Conservation (phyloP, 1,139 yeast species). For the Hyphopichia burtonii region DNA sequence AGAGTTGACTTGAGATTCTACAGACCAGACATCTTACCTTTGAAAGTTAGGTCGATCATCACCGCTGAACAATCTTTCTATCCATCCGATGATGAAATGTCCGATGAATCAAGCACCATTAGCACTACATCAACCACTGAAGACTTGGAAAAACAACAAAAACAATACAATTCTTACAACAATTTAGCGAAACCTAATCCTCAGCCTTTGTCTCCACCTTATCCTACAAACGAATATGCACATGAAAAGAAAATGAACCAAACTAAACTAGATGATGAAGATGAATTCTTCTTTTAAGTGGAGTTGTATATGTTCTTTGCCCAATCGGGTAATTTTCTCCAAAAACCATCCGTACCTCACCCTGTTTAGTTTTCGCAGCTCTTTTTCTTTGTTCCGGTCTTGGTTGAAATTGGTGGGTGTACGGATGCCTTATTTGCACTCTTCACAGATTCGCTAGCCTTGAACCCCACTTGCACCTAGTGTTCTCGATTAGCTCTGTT, state of each 20-base stretch:
- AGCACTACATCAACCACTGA: background rate
- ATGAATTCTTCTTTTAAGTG: slow-evolving; percentile 1
- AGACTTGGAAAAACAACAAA: background rate
- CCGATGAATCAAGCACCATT: slow-evolving; percentile 1
- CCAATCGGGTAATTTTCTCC: too few relatives aligned
- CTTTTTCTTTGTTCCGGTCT: too few relatives aligned
- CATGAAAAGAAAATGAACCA: slow-evolving; percentile 10
- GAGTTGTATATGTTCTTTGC: too few relatives aligned
- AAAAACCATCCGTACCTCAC: too few relatives aligned
- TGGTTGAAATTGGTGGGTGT: too few relatives aligned
- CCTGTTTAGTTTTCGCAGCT: too few relatives aligned
- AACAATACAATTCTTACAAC: background rate
- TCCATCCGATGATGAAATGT: slow-evolving; percentile 23
- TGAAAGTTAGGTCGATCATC: slow-evolving; percentile 36
- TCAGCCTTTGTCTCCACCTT: slow-evolving; percentile 3
- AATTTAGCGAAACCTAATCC: background rate
- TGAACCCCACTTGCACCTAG: too few relatives aligned
- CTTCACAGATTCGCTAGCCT: too few relatives aligned
- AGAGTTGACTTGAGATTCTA: slow-evolving; percentile 76
- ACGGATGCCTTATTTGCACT: too few relatives aligned
- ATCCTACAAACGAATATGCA: slow-evolving; percentile 2
- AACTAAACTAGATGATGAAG: too few relatives aligned
- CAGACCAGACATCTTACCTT: slow-evolving; percentile 63
- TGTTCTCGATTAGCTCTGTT: too few relatives aligned
- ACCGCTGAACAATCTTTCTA: slow-evolving; percentile 43